Conservation (phyloP, 129 eudicot species). For the carrot (Daucus carota) region DH1_v3.0 NC_030381.2:36848001-36848500, state of each 20-base stretch:
- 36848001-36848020: slow-evolving; percentile 49
- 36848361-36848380: not conserved
- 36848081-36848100: slow-evolving; percentile 14
- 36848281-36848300: not conserved
- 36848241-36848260: too few relatives aligned
- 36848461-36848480: too few relatives aligned
- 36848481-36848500: not conserved
- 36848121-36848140: not conserved
- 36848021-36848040: slow-evolving; percentile 32
- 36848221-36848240: not conserved
- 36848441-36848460: too few relatives aligned
- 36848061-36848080: slow-evolving; percentile 3
- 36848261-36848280: not conserved
- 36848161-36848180: not conserved
- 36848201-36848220: not conserved
- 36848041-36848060: slow-evolving; percentile 4
- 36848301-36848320: not conserved
- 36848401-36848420: not conserved
- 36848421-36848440: not conserved
- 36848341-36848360: not conserved
- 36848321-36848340: too few relatives aligned
- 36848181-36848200: not conserved
- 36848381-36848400: not conserved
- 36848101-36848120: slow-evolving; percentile 11
- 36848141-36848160: not conserved